Base-by-base conservation (phyloP, 78 protist species). In the Speleostelium caveatum region DNA sequence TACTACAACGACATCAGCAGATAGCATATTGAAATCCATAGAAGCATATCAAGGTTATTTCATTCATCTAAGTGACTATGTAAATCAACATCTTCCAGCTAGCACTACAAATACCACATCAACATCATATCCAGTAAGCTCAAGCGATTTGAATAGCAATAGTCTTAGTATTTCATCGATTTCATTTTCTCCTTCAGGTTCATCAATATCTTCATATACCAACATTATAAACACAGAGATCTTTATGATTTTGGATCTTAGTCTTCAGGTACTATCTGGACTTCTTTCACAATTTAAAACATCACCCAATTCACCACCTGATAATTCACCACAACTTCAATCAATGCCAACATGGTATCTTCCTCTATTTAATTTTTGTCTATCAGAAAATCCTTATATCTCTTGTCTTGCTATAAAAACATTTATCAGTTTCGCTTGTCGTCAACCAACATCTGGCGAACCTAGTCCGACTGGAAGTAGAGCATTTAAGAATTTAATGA, bases 321-420 rank as follows among this genome's bases (percentile, higher is more conserved):
- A 36, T 22, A n/a, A 21, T 21, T 71, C 93, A 2, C 87, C 87
- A 66, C 14, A 45, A 36, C 32, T 68, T 6, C 85, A 73, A 24
- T 41, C 77, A 4, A 19, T 83, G n/a, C 93, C 93, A 6, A 75
- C 65, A 45, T 86, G 93, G 93, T 86, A 67, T 58, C 19, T 56
- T 8, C 87, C 93, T 55, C 61, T 76, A 10, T 86, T 62, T 17
- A 65, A 33, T 26, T 76, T 86, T 36, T 86, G 86, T 68, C 30
- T 39, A 55, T 51, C 61, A 30, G 86, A 76, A 4, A 86, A 86
- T 26, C 93, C 93, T 1, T 76, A 67, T 42, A 76, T 86, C 6
- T 21, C 63, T 32, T 86, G 93, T 62, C 41, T 76, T 1, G 83
- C 93, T 1, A 86, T 86, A 12, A 86, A 68, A 32, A 17, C 85